Evolutionary conservation across 2,329 filamentous ascomycete species (phyloP).

Genomic region (Botrytis elliptica): DNA sequence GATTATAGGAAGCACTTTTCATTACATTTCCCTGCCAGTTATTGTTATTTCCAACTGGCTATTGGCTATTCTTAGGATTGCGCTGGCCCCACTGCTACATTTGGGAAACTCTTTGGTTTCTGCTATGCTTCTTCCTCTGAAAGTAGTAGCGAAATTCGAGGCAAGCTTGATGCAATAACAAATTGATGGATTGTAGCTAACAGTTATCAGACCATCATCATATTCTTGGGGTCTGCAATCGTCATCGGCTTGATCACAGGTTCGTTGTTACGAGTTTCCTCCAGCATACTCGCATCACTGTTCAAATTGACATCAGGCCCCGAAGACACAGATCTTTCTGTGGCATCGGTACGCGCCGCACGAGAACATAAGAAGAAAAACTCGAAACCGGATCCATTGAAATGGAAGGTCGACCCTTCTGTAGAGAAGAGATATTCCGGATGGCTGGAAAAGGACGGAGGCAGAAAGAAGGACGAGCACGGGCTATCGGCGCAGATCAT

Average conservation of each 20-base stretch:
- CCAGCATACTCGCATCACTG: constrained; percentile 52
- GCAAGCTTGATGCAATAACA: constrained; percentile 24
- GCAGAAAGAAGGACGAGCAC: constrained; percentile 34
- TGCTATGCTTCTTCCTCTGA: constrained; percentile 32
- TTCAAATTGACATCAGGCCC: constrained; percentile 44
- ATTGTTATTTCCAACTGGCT: constrained; percentile 26
- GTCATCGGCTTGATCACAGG: constrained; percentile 66
- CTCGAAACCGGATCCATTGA: constrained; percentile 21
- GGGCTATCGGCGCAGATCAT: constrained; percentile 65
- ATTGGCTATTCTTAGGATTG: constrained; percentile 25
- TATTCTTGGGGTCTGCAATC: constrained; percentile 63
- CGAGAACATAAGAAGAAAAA: constrained; percentile 31
- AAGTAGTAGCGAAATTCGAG: constrained; percentile 37
- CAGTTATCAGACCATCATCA: constrained; percentile 42
- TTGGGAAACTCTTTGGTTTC: constrained; percentile 30
- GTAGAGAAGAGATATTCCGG: constrained; percentile 32
- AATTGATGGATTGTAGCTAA: constrained; percentile 20
- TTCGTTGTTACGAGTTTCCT: constrained; percentile 56
- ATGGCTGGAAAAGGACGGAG: constrained; percentile 35
- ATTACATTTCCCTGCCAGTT: constrained; percentile 32
- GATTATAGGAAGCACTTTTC: constrained; percentile 26
- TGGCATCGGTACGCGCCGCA: constrained; percentile 31
- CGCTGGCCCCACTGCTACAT: constrained; percentile 34
- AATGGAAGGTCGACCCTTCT: constrained; percentile 22
- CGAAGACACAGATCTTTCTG: constrained; percentile 29